Evolutionary conservation across 192 early-diverging fungal genomes (phyloP), one percentile per base, ranked within the genome.

Genomic region (Fimicolochytrium jonesii): DNA sequence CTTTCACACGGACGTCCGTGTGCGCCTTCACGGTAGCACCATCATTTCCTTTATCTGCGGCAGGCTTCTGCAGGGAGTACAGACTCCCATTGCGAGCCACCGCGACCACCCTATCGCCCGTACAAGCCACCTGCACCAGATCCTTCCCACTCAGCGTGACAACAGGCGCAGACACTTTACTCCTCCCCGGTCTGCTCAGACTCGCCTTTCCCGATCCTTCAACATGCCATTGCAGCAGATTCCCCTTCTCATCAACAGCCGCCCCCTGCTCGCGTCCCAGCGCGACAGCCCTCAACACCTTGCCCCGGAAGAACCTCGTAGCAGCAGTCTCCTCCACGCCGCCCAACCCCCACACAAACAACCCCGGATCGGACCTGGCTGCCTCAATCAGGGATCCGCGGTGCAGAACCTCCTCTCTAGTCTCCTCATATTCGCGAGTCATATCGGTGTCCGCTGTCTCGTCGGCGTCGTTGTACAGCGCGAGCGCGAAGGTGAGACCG

Each of bases 41-140:
- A 13, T 61, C 13, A 2, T 9, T 17, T 13, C 5, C 10, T 20
- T 10, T 49, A 10, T 32, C 33, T 22, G 59, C 30, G 45, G 20
- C 36, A 17, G 22, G 15, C 11, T 55, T 55, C 10, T 36, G 33
- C 11, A 59, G 3, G 50, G 18, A 25, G 34, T 49, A 62, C 22
- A 63, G 26, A 2, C 47, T 20, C 3, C 67, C 67, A 17, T 44
- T 50, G 11, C 50, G 7, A 13, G 55, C 17, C 10, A 69, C 18
- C 11, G 67, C 67, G 48, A 45, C 62, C 15, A 69, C 60, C 7
- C 31, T 15, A 10, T 53, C 22, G 17, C 32, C 29, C 17, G 48
- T 69, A 45, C 67, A 69, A 10, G 54, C 60, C 6, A 56, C 44
- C 34, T 69, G 67, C 18, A 54, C 45, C 13, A 69, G 44, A 41